Conservation (phyloP, 345 rosid species). For the Hypericum androsaemum region DNA sequence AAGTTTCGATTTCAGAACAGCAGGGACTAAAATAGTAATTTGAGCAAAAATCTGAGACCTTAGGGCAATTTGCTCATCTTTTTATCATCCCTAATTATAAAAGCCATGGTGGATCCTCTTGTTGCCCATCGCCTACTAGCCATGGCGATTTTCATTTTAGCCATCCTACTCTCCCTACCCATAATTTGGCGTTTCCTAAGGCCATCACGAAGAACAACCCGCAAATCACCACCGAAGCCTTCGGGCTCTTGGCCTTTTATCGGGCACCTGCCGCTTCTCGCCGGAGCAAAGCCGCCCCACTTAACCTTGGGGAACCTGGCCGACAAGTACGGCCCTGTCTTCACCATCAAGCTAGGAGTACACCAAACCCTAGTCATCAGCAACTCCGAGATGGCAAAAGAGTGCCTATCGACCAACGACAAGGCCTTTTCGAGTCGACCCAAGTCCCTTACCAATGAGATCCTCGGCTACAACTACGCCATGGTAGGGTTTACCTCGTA, state of each 20-base stretch:
- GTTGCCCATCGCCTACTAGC: too few relatives aligned
- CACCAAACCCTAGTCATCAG: conserved; percentile 29
- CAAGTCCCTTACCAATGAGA: background rate
- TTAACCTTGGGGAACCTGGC: conserved; percentile 25
- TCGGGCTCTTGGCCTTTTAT: conserved; percentile 27
- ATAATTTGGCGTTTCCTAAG: too few relatives aligned
- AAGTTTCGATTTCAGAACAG: too few relatives aligned
- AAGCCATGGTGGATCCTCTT: too few relatives aligned
- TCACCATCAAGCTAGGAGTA: conserved; percentile 27
- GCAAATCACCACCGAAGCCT: too few relatives aligned
- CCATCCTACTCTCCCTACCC: too few relatives aligned
- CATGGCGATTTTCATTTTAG: too few relatives aligned
- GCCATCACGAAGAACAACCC: too few relatives aligned
- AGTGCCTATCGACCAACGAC: conserved; percentile 29
- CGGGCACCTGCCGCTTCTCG: conserved; percentile 30
- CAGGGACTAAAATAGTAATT: too few relatives aligned
- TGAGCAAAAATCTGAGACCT: too few relatives aligned
- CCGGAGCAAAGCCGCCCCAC: conserved; percentile 23
- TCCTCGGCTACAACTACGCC: conserved; percentile 22
- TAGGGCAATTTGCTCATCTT: too few relatives aligned
- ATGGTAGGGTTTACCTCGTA: conserved; percentile 23
- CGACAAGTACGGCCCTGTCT: conserved; percentile 32
- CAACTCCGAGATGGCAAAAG: conserved; percentile 24
- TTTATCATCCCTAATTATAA: too few relatives aligned
- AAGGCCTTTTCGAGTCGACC: conserved; percentile 24